Base-by-base conservation (phyloP, 306 rosid genomes). In the Senna siamea region DNA sequence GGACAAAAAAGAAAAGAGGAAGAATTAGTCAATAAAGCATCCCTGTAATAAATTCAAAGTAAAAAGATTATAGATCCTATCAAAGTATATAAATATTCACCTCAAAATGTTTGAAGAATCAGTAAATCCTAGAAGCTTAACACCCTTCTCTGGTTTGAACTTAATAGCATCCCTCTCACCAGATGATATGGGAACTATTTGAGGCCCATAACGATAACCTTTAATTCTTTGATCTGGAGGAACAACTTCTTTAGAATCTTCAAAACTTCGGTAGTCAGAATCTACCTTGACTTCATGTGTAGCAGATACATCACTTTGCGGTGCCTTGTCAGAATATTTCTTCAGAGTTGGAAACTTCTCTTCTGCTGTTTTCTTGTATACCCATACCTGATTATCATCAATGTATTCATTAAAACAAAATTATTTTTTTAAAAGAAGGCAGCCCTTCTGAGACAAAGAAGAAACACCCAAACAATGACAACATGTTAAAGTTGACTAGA, bases 151-250 rank as follows among this genome's bases (percentile, higher is more conserved):
- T 18, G 98, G 92, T 81, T 91, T 89, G 84, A 91, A 93, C 80
- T 88, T 91, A 53, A 89, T 91, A 20, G 96, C 91, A 19, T 91
- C 97, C 98, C 94, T 91, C 58, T 89, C 94, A 10, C 87, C 84
- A 60, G 89, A 61, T 20, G 98, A 85, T 85, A 93, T 86, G 17
- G 98, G 98, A 84, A 93, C 81, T 54, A 93, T 84, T 84, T 93
- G 97, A 74, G 98, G 97, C 62, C 98, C 98, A 76, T 93, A 93
- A 51, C 92, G 87, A 76, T 89, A 93, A 48, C 98, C 96, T 85
- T 84, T 93, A 78, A 93, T 91, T 77, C 98, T 87, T 80, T 84
- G 96, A 34, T 93, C 94, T 10, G 97, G 97, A 61, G 98, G 96
- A 71, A 91, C 85, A 73, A 79, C 84, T 81, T 72, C 79, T 75